Base-by-base conservation (phyloP, 2,329 filamentous ascomycete species). In the Botrytis aclada region DNA sequence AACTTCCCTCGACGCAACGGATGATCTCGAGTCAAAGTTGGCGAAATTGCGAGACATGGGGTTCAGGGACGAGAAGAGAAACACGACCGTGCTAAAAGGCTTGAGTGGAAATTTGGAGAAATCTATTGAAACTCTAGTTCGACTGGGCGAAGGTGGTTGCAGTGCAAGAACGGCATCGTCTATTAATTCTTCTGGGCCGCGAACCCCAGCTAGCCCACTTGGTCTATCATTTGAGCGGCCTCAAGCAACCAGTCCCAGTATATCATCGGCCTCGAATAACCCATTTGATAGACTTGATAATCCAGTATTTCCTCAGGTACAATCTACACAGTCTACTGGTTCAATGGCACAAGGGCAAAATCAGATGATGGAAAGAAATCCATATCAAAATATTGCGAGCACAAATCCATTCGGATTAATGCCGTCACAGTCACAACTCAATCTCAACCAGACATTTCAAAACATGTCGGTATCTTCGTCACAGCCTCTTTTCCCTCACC, bases 41-140 rank as follows among this genome's bases (percentile, higher is more conserved):
- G 85, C 86, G 4, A 90, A 89, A 70, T 84, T 99, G 73, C 88
- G 90, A 72, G 94, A 98, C 72, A 97, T 98, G 94, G 96, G 96
- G 0, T 99, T 99, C 79, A 85, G 84, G 6, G 94, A 99, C 80
- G 90, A 92, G 60, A 93, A 92, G 77, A 89, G 92, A 74, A 98
- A 98, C 79, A 86, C 89, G 7, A 89, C 92, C 70, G 90, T 98
- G 39, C 84, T 99, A 29, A 95, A 94, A 80, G 92, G 92, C 4
- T 87, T 97, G 43, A 90, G 92, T 79, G 95, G 95, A 6, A 95
- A 96, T 79, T 80, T 99, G 73, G 94, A 98, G 77, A 92, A 89
- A 81, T 90, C 95, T 0, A 89, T 98, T 62, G 95, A 98, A 82
- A 89, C 93, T 29, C 83, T 99, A 79, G 89, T 96, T 72, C 88